Evolutionary conservation across 768 basidiomycete species (phyloP).

Genomic region (Macrolepiota dolichaula): DNA sequence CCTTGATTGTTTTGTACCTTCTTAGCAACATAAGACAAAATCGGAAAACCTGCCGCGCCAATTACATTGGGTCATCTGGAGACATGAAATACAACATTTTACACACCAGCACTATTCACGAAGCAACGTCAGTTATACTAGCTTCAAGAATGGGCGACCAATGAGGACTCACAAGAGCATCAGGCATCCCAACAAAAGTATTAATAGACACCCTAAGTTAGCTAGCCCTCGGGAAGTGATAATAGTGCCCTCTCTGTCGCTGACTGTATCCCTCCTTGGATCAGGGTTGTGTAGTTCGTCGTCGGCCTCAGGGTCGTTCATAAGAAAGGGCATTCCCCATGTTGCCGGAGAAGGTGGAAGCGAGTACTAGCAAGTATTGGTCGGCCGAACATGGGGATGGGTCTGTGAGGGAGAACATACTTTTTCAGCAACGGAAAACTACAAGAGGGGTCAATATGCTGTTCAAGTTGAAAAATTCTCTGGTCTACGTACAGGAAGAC

Average conservation of each 20-base stretch:
- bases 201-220: constrained; percentile 57
- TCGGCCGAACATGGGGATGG: not conserved
- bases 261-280: constrained; percentile 46
- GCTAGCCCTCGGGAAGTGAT: constrained; percentile 56
- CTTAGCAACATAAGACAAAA: constrained; percentile 42
- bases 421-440: constrained; percentile 26
- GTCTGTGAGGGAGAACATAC: constrained; percentile 11
- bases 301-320: constrained; percentile 46
- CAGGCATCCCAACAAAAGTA: constrained; percentile 41
- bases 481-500: constrained; percentile 14
- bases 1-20: constrained; percentile 41
- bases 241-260: constrained; percentile 51
- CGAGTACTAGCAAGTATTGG: constrained; percentile 22
- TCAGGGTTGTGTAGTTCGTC: constrained; percentile 61
- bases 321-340: constrained; percentile 38
- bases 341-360: constrained; percentile 42
- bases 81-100: not conserved
- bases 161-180: constrained; percentile 46
- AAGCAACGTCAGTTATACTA: not conserved
- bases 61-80: not conserved
- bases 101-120: constrained; percentile 32
- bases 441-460: not conserved
- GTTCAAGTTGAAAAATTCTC: not conserved
- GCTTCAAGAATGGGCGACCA: not conserved
- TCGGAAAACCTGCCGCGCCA: constrained; percentile 41